These are phyloP conservation scores for Polytrichum commune DNA, from an alignment of 225 moss, liverwort and hornwort species.

Conservation along the genomic window DNA sequence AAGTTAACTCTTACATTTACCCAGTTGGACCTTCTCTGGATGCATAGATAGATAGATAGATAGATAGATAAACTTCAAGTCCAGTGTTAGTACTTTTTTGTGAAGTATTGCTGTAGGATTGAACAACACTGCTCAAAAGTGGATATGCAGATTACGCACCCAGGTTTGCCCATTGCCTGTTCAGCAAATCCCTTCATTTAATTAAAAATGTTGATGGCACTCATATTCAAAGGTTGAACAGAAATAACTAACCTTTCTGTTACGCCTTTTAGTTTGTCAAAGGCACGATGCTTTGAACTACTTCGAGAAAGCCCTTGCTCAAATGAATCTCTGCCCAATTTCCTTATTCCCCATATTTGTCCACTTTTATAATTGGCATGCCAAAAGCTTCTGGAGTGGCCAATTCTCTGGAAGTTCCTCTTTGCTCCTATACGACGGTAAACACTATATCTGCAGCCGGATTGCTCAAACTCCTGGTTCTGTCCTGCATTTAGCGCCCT, in stretches of 20 bases:
- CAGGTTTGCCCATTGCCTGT: neutral
- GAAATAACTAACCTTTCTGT: constrained; percentile 27
- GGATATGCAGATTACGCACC: neutral
- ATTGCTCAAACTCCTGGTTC: constrained; percentile 3
- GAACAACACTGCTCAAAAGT: neutral
- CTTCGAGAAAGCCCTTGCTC: constrained; percentile 21
- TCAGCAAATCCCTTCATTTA: neutral
- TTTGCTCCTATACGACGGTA: constrained; percentile 7
- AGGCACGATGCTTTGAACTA: constrained; percentile 39
- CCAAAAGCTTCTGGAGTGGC: constrained; percentile 15
- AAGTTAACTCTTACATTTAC: too few species aligned
- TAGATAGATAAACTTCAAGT: neutral
- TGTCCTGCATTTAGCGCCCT: constrained; percentile 5
- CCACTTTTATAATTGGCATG: constrained; percentile 6
- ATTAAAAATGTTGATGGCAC: neutral
- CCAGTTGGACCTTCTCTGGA: too few species aligned
- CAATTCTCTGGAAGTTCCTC: constrained; percentile 9
- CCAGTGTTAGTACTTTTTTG: neutral
- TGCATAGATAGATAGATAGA: too few species aligned
- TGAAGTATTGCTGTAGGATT: neutral
- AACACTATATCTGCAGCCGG: neutral
- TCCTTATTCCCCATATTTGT: constrained; percentile 18
- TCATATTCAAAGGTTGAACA: neutral
- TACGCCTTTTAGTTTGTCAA: constrained; percentile 28
- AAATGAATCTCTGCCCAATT: constrained; percentile 15